phyloP scores from a whole-genome alignment of 2,329 filamentous ascomycete genomes.

The Grosmannia huntii region DNA sequence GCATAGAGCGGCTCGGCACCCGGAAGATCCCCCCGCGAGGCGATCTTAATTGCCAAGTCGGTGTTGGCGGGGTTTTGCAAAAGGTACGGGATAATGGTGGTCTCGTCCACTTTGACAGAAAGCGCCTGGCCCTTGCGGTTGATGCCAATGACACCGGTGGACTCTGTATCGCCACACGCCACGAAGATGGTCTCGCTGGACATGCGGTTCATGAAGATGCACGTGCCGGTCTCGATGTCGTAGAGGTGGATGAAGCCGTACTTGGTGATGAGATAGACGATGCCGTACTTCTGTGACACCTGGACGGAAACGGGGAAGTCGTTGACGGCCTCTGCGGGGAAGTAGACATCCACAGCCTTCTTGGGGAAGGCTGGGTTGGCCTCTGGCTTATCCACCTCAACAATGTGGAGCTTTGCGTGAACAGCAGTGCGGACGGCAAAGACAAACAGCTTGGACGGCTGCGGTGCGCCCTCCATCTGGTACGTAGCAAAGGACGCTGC shows the following conservation, averaged over 20 bases:
- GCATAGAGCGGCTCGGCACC: constrained; percentile 90
- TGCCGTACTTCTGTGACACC: constrained; percentile 89
- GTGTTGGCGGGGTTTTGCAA: constrained; percentile 93
- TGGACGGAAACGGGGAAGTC: constrained; percentile 98
- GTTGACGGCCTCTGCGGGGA: constrained; percentile 86
- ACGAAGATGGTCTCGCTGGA: constrained; percentile 99
- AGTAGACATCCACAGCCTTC: constrained; percentile 96
- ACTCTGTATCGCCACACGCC: constrained; percentile 71
- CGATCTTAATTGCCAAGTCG: constrained; percentile 88
- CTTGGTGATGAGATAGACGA: constrained; percentile 96
- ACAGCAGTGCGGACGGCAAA: constrained; percentile 85
- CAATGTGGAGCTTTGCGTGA: constrained; percentile 91
- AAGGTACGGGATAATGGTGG: constrained; percentile 82
- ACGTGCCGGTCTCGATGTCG: constrained; percentile 87
- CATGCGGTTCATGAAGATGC: constrained; percentile 99
- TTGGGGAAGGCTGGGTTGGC: constrained; percentile 84
- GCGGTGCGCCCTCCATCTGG: constrained; percentile 73
- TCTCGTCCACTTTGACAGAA: constrained; percentile 86
- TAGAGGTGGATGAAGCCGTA: constrained; percentile 99
- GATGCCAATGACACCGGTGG: constrained; percentile 81
- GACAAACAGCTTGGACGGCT: constrained; percentile 90
- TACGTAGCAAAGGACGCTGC: constrained; percentile 88
- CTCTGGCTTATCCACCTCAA: constrained; percentile 89
- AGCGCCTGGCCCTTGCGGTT: constrained; percentile 97
- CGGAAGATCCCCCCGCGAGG: constrained; percentile 82